phyloP scores from a whole-genome alignment of 768 basidiomycete genomes.

The Naematelia encephala region DNA sequence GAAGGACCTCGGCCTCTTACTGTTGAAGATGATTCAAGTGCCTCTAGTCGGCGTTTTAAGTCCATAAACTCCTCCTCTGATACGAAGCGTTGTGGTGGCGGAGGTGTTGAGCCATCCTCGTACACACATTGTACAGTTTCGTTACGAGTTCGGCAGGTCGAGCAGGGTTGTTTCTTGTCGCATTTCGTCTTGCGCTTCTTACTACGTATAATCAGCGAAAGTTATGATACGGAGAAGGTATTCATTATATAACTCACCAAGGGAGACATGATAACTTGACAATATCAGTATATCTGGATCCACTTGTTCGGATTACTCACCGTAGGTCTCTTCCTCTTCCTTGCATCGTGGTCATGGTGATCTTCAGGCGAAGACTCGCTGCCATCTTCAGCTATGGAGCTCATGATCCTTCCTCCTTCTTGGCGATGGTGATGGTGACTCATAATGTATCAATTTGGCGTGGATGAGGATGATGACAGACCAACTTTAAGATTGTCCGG shows the following conservation, averaged over 20 bases:
- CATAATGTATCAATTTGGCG: background rate
- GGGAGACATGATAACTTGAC: conserved; percentile 3
- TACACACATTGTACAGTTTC: conserved; percentile 2
- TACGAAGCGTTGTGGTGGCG: background rate
- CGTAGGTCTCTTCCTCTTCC: background rate
- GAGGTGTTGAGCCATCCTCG: conserved; percentile 5
- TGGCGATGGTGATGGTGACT: background rate
- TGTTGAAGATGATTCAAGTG: background rate
- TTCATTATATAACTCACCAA: conserved; percentile 1
- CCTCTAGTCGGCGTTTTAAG: background rate
- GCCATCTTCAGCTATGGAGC: background rate
- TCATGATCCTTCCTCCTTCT: background rate
- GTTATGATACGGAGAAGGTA: no score
- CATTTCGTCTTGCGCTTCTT: conserved; percentile 13
- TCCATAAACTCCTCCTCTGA: conserved; percentile 1
- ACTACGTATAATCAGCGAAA: background rate
- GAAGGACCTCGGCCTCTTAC: background rate
- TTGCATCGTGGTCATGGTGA: background rate
- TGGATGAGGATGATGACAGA: background rate
- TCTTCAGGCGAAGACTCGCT: background rate
- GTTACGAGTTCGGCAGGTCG: conserved; percentile 2
- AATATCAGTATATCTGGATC: background rate
- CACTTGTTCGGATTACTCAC: background rate
- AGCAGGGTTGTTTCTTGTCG: conserved; percentile 10
- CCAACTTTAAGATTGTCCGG: no score